Base-by-base conservation (phyloP, 2,329 filamentous ascomycete genomes). In the Dactylellina leptospora region DNA sequence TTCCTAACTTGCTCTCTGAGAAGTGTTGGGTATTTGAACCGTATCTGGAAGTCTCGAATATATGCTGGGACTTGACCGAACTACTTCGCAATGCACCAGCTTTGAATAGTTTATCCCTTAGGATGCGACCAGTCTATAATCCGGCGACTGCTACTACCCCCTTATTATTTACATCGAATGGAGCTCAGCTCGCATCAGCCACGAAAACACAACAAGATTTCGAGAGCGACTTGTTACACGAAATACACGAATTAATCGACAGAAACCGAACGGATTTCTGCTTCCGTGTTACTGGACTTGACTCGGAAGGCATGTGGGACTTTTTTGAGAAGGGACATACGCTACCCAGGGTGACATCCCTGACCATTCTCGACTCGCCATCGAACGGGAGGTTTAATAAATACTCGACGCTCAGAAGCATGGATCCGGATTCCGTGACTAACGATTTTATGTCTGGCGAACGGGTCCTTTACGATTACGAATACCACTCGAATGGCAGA, bases 1-100 rank as follows among this genome's bases (percentile, higher is more conserved):
- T 72, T 11, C 68, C 68, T 11, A 72, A 72, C 22, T 20, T 72
- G 22, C 40, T 72, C 27, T 72, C 68, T 10, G 68, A 72, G 59
- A 72, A 64, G 54, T 72, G 68, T 64, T 72, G 68, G 68, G 54
- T 72, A 40, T 72, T 72, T 38, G 68, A 72, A 22, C 59, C 59
- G 2, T 72, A 72, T 23, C 59, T 64, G 16, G 68, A 72, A 60
- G 64, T 72, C 2, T 72, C 68, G 38, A 72, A 64, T 27, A 72
- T 72, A 2, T 72, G 68, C 59, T 72, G 68, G 68, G 68, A 72
- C 33, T 45, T 72, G 20, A 64, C 60, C 20, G 68, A 72, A 18
- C n/a, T 72, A 25, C 45, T 72, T 20, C 68, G 54, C 2, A 62
- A 50, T 47, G 22, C 54, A 3, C 68, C 68, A 5, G 59, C 54